Percentiles rank a stretch among this genome's conserved stretches.
These are phyloP conservation scores for Friedmanniomyces endolithicus DNA, from an alignment of 495 filamentous ascomycete genomes.

Conservation along the genomic window DNA sequence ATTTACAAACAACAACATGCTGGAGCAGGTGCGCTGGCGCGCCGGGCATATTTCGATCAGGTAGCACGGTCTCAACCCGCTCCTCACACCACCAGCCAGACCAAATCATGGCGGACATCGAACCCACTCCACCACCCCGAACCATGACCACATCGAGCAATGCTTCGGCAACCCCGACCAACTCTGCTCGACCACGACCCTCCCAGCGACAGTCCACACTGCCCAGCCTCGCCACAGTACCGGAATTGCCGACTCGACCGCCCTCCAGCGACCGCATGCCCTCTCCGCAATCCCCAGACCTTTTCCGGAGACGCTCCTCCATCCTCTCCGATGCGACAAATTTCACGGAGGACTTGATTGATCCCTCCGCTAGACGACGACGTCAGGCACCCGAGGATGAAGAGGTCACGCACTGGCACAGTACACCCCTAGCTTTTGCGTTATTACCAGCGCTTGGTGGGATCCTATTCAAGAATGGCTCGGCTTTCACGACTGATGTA, in stretches of 20 bases:
- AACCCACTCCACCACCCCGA: constrained; percentile 2
- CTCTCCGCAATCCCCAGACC: neutral
- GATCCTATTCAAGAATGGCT: constrained; percentile 72
- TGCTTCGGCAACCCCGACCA: neutral
- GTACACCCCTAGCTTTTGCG: constrained; percentile 65
- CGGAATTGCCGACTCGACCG: neutral
- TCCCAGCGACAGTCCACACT: neutral
- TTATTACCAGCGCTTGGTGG: constrained; percentile 76
- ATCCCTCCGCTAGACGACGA: constrained; percentile 5
- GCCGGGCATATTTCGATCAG: neutral
- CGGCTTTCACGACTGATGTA: constrained; percentile 68
- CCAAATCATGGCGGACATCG: constrained; percentile 5
- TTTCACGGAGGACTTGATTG: constrained; percentile 12
- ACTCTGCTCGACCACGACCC: neutral
- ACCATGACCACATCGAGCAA: constrained; percentile 1
- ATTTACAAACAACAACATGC: neutral
- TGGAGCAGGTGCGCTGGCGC: neutral
- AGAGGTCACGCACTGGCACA: constrained; percentile 57
- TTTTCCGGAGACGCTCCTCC: constrained; percentile 13
- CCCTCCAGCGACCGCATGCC: neutral
- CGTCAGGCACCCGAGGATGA: neutral
- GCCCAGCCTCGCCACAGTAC: neutral
- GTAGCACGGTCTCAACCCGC: neutral
- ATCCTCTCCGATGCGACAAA: constrained; percentile 14
- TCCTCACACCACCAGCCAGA: neutral